Conservation (phyloP, 345 rosid genomes). For the Populus davidiana region DNA sequence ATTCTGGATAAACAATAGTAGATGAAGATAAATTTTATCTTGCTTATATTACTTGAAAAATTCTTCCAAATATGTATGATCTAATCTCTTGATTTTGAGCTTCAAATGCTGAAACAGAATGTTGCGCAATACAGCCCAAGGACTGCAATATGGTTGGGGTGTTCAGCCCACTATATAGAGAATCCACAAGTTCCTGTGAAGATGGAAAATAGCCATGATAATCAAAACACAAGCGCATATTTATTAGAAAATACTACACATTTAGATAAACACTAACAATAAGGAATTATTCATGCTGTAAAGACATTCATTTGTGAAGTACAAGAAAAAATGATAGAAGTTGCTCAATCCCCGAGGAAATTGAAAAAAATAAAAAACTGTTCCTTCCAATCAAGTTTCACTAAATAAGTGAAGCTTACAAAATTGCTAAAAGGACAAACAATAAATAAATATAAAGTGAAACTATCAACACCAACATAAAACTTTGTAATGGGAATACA, state of each 20-base stretch:
- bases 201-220: constrained; percentile 7
- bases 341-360: not conserved
- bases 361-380: not conserved
- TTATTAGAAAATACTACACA: not conserved
- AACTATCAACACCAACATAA: not conserved
- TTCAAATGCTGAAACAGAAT: constrained; percentile 57
- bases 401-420: not conserved
- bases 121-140: constrained; percentile 75
- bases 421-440: not conserved
- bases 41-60: constrained; percentile 54
- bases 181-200: constrained; percentile 63
- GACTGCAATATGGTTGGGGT: constrained; percentile 83
- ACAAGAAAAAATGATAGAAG: not conserved
- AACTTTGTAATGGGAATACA: no score
- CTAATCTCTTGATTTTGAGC: constrained; percentile 50
- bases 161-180: constrained; percentile 52
- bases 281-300: not conserved
- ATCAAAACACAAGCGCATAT: not conserved
- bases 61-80: constrained; percentile 38
- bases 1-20: constrained; percentile 19
- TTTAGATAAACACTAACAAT: not conserved
- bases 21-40: constrained; percentile 19
- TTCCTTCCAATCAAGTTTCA: not conserved
- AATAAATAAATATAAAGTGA: not conserved
- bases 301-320: not conserved